Conservation (phyloP, 805 yeast species). For the Candida anglica region DNA sequence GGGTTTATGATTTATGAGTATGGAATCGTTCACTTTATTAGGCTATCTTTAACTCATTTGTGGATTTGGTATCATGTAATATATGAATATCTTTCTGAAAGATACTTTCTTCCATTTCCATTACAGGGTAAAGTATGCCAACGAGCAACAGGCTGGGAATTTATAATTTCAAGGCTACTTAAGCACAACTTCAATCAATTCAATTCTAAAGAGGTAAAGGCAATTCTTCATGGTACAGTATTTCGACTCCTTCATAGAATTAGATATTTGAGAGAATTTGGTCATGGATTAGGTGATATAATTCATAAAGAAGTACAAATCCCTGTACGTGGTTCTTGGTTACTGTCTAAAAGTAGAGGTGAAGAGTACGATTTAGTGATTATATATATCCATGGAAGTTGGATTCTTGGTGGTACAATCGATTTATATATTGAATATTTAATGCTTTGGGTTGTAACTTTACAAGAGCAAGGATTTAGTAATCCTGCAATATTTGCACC, state of each 20-base stretch:
- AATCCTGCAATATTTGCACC: slow-evolving; percentile 43
- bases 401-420: slow-evolving; percentile 20
- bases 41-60: slow-evolving; percentile 11
- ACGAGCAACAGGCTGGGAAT: slow-evolving; percentile 15
- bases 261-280: slow-evolving; percentile 26
- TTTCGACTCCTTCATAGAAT: slow-evolving; percentile 25
- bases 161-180: slow-evolving; percentile 6
- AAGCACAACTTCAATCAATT: slow-evolving; percentile 4
- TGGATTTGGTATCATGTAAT: slow-evolving; percentile 10
- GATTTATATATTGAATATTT: slow-evolving; percentile 44
- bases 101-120: slow-evolving; percentile 9
- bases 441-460: slow-evolving; percentile 33
- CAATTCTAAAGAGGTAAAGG: slow-evolving; percentile 1
- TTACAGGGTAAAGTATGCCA: slow-evolving; percentile 20
- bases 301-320: slow-evolving; percentile 7
- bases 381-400: slow-evolving; percentile 43
- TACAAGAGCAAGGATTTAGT: slow-evolving; percentile 45
- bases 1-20: slow-evolving; percentile 19
- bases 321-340: slow-evolving; percentile 24
- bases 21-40: slow-evolving; percentile 11
- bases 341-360: slow-evolving; percentile 24
- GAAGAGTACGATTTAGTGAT: slow-evolving; percentile 36
- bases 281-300: slow-evolving; percentile 30
- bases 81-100: slow-evolving; percentile 5
- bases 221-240: slow-evolving; percentile 13